These are phyloP conservation scores for Penicillium sp. DNA, from an alignment of 2,329 filamentous ascomycete species.

Conservation along the genomic window DNA sequence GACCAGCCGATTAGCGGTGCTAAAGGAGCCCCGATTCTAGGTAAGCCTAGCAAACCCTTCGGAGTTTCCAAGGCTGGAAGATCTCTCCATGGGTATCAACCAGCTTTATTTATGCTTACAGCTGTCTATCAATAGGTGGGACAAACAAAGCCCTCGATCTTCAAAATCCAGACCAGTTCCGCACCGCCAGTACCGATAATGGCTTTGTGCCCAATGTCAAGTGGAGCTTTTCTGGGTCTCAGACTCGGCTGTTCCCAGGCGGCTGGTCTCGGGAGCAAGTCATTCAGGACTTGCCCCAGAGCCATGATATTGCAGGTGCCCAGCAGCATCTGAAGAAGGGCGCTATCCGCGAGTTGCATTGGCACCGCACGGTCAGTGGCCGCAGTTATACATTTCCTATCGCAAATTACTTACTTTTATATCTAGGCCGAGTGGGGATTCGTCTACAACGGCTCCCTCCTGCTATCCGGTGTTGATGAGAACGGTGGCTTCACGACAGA, in stretches of 20 bases:
- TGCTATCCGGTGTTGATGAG: constrained; percentile 62
- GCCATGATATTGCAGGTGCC: constrained; percentile 64
- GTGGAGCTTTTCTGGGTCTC: constrained; percentile 68
- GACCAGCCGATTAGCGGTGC: constrained; percentile 58
- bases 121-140: constrained; percentile 49
- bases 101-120: not conserved
- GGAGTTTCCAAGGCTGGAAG: not conserved
- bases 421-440: constrained; percentile 64
- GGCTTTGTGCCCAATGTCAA: constrained; percentile 66
- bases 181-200: constrained; percentile 59
- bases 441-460: constrained; percentile 57
- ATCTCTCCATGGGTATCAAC: not conserved
- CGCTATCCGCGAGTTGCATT: constrained; percentile 64
- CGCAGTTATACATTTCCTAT: not conserved
- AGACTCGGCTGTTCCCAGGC: constrained; percentile 59
- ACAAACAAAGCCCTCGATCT: constrained; percentile 62
- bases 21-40: constrained; percentile 58
- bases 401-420: not conserved
- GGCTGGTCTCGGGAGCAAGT: constrained; percentile 68
- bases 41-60: constrained; percentile 38
- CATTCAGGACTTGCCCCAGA: constrained; percentile 63
- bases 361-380: constrained; percentile 60
- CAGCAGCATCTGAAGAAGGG: constrained; percentile 68
- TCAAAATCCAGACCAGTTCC: constrained; percentile 63
- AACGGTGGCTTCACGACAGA: constrained; percentile 54